Evolutionary conservation across 2,329 filamentous ascomycete species (phyloP), one percentile per base, ranked within the genome.

Genomic region (Clarireedia hainanense): DNA sequence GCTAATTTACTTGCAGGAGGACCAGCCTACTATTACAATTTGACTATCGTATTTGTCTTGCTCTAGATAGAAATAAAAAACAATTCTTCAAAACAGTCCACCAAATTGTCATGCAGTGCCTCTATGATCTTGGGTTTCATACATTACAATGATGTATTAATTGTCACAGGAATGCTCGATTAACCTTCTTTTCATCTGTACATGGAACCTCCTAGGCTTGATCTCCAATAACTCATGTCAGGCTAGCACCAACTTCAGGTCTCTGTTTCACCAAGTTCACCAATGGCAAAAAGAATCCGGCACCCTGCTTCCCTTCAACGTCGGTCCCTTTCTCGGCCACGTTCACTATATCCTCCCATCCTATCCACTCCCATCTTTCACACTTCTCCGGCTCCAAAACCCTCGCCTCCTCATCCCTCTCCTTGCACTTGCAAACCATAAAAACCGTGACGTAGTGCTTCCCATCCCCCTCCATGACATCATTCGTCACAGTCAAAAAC

Each of bases 391-490:
- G 56, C 56, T 65, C 60, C 26, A 59, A 47, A 36, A 86, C 84
- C 74, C 76, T 55, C 0, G 85, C 68, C 26, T 75, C 75, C 0
- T 64, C 60, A 15, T 75, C 71, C 26, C 81, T 75, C 0, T 71
- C 65, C 61, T 80, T 72, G 46, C 69, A 70, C 43, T 80, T 82
- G 0, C 20, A 24, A 5, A 73, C 72, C 59, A 89, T 79, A 61
- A 88, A 91, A 2, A 90, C 68, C 0, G 88, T 91, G 50, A 90
- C 75, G 65, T 91, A 92, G 66, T 92, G 88, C 69, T 84, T 88
- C 7, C 30, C 70, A n/a, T 78, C 76, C 0, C 66, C 65, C 1
- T 70, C 64, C 66, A 90, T 88, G 0, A 87, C 66, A 63, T 85
- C 82, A 65, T 91, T 89, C 5, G 85, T 89, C 0, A 81, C 77